Percentiles rank a stretch among this genome's conserved stretches.
phyloP scores from a whole-genome alignment of 31 red algal genomes.

The Odonthalia washingtoniensis region DNA sequence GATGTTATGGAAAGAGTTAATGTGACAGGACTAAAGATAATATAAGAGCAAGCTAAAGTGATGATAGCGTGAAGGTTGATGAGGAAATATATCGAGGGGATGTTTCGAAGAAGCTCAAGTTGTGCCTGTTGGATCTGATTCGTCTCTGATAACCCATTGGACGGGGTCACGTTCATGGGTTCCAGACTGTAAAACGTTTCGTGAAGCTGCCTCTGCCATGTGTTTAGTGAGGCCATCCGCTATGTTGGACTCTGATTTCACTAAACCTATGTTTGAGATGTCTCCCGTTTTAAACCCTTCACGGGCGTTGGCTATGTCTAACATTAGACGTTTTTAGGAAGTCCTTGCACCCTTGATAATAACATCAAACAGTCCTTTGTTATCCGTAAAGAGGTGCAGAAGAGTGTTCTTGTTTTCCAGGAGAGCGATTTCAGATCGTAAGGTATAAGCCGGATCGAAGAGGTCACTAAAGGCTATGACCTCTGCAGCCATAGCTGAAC shows the following conservation, averaged over 20 bases:
- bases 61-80: no score
- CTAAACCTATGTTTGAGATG: constrained; percentile 22
- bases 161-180: no score
- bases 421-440: neutral
- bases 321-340: neutral
- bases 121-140: no score
- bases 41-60: no score
- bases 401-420: neutral
- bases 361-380: neutral
- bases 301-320: neutral
- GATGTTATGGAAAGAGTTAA: no score
- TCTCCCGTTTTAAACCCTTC: neutral
- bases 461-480: neutral
- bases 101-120: no score
- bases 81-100: no score
- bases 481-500: neutral
- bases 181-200: no score
- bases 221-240: neutral
- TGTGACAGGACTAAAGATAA: no score
- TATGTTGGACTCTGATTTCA: neutral
- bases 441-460: neutral
- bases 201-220: no score
- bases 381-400: neutral
- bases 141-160: no score
- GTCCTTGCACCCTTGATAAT: constrained; percentile 4